Evolutionary conservation across 306 rosid species (phyloP).

Genomic region (Cicer yamashitae): DNA sequence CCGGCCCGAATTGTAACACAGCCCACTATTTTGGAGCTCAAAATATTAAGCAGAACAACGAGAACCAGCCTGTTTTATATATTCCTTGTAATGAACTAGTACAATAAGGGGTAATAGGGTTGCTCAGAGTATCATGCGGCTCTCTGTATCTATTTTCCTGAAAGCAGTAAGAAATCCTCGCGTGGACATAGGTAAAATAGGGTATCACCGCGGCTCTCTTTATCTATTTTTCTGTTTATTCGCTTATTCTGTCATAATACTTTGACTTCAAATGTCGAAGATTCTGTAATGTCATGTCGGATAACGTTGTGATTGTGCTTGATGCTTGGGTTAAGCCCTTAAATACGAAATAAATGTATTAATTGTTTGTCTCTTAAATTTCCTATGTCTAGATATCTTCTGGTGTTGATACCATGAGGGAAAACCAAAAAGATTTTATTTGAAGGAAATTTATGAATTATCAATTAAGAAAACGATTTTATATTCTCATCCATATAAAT

Average conservation of each 20-base stretch:
- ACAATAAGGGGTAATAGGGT: background rate
- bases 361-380: constrained; percentile 27
- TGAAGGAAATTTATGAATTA: constrained; percentile 34
- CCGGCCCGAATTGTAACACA: background rate
- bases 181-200: background rate
- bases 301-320: constrained; percentile 32
- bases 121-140: background rate
- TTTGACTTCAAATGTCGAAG: background rate
- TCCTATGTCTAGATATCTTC: constrained; percentile 10
- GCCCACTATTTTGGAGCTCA: background rate
- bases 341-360: background rate
- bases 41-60: background rate
- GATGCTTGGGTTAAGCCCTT: constrained; percentile 17
- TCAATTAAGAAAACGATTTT: constrained; percentile 27
- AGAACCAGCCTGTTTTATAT: background rate
- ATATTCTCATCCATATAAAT: constrained; percentile 20
- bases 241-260: background rate
- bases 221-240: background rate
- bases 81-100: constrained; percentile 1
- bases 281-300: constrained; percentile 26
- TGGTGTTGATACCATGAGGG: constrained; percentile 21
- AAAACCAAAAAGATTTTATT: constrained; percentile 10
- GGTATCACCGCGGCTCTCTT: too few species aligned
- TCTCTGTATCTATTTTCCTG: background rate
- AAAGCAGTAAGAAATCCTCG: background rate